phyloP scores from a whole-genome alignment of 257 asterid species.

The Craterostigma plantagineum region DNA sequence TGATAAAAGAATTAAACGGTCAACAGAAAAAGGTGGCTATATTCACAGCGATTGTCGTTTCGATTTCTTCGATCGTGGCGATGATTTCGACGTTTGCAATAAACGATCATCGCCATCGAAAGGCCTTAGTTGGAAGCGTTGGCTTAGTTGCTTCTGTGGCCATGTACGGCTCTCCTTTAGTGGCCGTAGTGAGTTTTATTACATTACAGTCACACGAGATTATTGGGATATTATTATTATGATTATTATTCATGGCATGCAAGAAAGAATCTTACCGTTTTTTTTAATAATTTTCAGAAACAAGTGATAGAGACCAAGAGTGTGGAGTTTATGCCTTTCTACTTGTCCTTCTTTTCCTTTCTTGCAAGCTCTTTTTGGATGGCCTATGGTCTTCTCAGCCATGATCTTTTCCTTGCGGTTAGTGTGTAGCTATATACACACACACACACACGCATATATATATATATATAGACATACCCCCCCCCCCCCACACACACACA shows the following conservation, averaged over 20 bases:
- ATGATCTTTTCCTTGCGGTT: constrained; percentile 63
- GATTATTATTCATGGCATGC: neutral
- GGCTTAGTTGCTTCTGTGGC: constrained; percentile 55
- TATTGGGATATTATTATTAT: neutral
- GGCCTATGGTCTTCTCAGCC: constrained; percentile 61
- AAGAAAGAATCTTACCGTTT: neutral
- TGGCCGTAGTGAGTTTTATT: constrained; percentile 36
- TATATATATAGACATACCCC: neutral
- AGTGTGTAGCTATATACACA: constrained; percentile 5
- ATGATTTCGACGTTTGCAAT: constrained; percentile 25
- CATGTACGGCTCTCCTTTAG: constrained; percentile 71
- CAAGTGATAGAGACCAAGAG: constrained; percentile 63
- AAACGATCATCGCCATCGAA: constrained; percentile 39
- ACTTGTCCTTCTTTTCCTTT: constrained; percentile 64
- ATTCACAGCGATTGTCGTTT: constrained; percentile 20
- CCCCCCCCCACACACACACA: too few species aligned
- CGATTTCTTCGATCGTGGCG: constrained; percentile 18
- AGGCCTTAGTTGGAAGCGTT: constrained; percentile 52
- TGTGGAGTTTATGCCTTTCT: constrained; percentile 80
- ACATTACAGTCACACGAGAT: neutral
- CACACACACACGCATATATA: neutral
- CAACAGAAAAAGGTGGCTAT: constrained; percentile 41
- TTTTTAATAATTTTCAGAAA: constrained; percentile 22
- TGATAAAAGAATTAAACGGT: too few species aligned
- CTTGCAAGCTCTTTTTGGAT: constrained; percentile 63